These are phyloP conservation scores for Solanum hybrid DNA, from an alignment of 305 asterid genomes.

Conservation along the genomic window DNA sequence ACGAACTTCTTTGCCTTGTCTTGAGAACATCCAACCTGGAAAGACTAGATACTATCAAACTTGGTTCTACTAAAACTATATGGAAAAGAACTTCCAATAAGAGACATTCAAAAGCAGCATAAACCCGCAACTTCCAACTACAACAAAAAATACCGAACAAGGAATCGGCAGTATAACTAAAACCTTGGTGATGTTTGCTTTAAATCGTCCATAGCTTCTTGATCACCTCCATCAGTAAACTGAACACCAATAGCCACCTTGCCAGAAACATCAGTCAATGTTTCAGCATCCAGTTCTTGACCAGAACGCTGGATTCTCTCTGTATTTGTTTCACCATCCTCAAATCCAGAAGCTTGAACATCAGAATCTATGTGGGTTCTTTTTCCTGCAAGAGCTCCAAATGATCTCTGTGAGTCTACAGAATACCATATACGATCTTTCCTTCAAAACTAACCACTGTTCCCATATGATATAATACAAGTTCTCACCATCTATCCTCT, in stretches of 20 bases:
- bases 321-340: constrained; percentile 23
- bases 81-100: constrained; percentile 17
- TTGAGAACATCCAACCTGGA: constrained; percentile 47
- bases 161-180: constrained; percentile 11
- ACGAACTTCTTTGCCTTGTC: constrained; percentile 43
- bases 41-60: constrained; percentile 30
- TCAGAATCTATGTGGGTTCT: constrained; percentile 21
- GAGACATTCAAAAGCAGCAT: constrained; percentile 9
- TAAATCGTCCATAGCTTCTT: constrained; percentile 22
- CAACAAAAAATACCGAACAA: not conserved
- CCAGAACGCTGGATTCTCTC: constrained; percentile 19
- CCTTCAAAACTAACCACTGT: not conserved
- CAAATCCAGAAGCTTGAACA: constrained; percentile 26
- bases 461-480: constrained; percentile 5
- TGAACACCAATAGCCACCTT: constrained; percentile 22
- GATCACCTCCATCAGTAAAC: constrained; percentile 22
- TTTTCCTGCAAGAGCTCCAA: constrained; percentile 60
- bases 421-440: not conserved
- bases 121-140: not conserved
- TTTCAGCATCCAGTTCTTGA: constrained; percentile 26
- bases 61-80: constrained; percentile 18
- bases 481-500: constrained; percentile 43
- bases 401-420: constrained; percentile 12
- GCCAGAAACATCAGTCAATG: constrained; percentile 18
- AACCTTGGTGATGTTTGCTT: constrained; percentile 49